A percentile compares a stretch with the other conserved stretches of the same genome.
phyloP scores from a whole-genome alignment of 2,329 filamentous ascomycete genomes.

The Aspergillus ustus region DNA sequence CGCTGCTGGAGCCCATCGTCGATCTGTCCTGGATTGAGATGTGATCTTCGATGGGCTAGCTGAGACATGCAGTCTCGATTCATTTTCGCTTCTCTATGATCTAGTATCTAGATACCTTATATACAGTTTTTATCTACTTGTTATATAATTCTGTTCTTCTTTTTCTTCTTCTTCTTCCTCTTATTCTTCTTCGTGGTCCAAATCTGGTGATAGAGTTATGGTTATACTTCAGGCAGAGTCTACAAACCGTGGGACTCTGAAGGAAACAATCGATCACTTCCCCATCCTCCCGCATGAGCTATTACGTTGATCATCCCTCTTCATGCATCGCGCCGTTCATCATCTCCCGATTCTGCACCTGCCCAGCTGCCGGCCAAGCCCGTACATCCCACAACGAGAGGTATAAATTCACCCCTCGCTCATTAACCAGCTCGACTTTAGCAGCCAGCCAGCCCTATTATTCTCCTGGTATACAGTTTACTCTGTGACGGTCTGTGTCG shows the following conservation, averaged over 20 bases:
- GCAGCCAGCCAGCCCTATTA: not conserved
- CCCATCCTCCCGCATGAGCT: slow-evolving; percentile 15
- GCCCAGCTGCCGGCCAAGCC: not conserved
- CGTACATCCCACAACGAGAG: not conserved
- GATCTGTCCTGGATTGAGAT: not conserved
- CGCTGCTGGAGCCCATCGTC: not conserved
- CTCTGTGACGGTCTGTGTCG: not conserved
- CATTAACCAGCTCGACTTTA: not conserved
- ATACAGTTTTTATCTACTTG: no score
- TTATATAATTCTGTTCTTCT: no score
- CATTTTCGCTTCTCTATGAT: not conserved
- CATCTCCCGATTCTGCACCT: slow-evolving; percentile 13
- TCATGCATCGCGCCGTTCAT: not conserved
- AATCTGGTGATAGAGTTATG: not conserved
- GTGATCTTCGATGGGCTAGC: not conserved
- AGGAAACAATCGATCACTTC: not conserved
- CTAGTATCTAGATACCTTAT: not conserved
- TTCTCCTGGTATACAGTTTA: not conserved
- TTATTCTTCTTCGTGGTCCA: not conserved
- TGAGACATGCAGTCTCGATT: not conserved
- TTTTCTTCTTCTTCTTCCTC: not conserved
- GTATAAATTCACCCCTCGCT: not conserved
- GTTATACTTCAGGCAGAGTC: not conserved
- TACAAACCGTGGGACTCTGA: not conserved
- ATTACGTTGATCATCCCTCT: slow-evolving; percentile 4